Percentiles rank a stretch among this genome's conserved stretches.
phyloP scores from a whole-genome alignment of 2,329 filamentous ascomycete species.

The Pestalotiopsis sp. region DNA sequence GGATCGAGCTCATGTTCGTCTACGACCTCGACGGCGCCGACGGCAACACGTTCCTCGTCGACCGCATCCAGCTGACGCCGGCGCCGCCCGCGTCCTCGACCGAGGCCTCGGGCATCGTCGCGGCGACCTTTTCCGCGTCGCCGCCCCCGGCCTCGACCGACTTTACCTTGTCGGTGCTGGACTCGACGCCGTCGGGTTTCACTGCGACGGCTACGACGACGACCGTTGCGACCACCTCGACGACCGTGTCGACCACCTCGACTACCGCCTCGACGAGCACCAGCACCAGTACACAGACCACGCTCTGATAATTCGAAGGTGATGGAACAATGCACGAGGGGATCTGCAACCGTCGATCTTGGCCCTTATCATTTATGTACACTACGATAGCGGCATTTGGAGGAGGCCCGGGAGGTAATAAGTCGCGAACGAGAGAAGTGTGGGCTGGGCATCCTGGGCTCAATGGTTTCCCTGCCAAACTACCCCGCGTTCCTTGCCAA shows the following conservation, averaged over 20 bases:
- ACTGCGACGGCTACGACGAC: background rate
- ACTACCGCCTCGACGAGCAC: background rate
- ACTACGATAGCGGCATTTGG: too few relatives aligned
- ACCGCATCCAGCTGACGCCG: conserved; percentile 6
- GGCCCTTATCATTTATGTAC: background rate
- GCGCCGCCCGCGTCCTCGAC: background rate
- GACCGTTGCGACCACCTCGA: background rate
- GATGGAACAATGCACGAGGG: background rate
- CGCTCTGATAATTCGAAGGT: background rate
- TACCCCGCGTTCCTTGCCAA: too few relatives aligned
- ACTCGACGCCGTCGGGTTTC: conserved; percentile 1
- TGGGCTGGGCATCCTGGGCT: too few relatives aligned
- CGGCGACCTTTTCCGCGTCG: background rate
- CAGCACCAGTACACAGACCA: background rate
- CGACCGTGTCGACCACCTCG: background rate
- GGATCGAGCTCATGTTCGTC: conserved; percentile 2
- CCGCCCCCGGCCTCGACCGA: conserved; percentile 1
- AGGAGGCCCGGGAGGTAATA: too few relatives aligned
- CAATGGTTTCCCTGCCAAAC: too few relatives aligned
- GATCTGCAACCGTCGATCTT: background rate
- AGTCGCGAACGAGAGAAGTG: too few relatives aligned
- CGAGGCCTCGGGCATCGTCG: background rate
- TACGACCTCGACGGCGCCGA: conserved; percentile 6
- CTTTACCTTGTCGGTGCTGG: conserved; percentile 3
- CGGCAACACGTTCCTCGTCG: conserved; percentile 13